Evolutionary conservation across 1,284 basidiomycete species (phyloP).

Genomic region (Puccinia coronata): DNA sequence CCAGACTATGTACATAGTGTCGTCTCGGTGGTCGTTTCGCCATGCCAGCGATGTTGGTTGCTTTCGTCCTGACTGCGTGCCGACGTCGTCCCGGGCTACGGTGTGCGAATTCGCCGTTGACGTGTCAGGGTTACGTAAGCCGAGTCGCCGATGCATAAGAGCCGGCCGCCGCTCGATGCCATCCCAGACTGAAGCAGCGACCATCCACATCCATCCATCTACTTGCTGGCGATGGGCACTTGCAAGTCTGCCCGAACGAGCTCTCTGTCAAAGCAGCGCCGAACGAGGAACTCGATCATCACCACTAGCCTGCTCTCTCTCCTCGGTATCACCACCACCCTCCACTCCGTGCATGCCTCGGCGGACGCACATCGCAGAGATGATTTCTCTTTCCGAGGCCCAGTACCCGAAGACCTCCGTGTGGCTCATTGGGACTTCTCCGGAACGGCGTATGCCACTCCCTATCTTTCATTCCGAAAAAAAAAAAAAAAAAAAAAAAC

Average conservation of each 20-base stretch:
- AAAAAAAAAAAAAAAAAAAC: neutral
- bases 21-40: neutral
- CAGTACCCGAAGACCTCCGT: conserved; percentile 36
- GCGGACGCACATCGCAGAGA: conserved; percentile 38
- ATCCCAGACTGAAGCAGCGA: neutral
- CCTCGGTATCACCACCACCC: neutral
- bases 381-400: conserved; percentile 43
- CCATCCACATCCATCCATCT: too few species aligned
- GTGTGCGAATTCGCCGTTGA: neutral
- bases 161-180: neutral
- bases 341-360: conserved; percentile 6
- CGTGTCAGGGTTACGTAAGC: neutral
- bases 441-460: conserved; percentile 22
- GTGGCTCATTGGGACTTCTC: conserved; percentile 43
- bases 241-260: neutral
- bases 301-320: neutral
- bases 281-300: neutral
- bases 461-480: neutral
- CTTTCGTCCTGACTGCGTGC: neutral
- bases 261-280: neutral
- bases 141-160: too few species aligned
- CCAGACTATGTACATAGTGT: too few species aligned
- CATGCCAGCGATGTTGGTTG: neutral
- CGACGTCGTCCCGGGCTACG: neutral
- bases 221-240: neutral